Evolutionary conservation across 148 eudicot species (phyloP), one percentile per base, ranked within the genome.

Genomic region (Suaeda aralocaspica): DNA sequence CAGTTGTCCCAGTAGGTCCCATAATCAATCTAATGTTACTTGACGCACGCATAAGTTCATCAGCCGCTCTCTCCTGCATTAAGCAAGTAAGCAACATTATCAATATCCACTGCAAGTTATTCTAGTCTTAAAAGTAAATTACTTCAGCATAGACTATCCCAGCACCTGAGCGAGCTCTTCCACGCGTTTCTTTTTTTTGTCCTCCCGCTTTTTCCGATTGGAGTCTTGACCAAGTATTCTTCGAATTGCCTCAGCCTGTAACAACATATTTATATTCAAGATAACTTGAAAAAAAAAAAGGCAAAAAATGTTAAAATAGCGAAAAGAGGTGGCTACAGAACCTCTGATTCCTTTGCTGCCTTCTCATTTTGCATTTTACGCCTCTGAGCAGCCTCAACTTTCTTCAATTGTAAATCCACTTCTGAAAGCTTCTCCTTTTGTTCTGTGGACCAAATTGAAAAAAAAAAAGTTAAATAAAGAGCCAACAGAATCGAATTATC

Each of bases 141-240:
- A 50, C 24, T 53, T 49, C 57, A 9, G 53, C 52, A 45, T 2
- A 29, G 39, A 59, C 11, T 31, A 68, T 50, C 45, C 39, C 53
- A 49, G 56, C 82, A 94, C 98, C 89, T 94, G 91, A 21, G 94
- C 96, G 72, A 89, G 69, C 77, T 89, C 97, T 82, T 91, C 88
- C 64, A 78, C 85, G 26, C 92, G 98, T 84, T 86, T 89, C 86
- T 91, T 91, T 68, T 84, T 79, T 74, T 89, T 91, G 22, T 91
- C 97, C 71, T 91, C 98, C 67, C 85, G 77, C 85, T 91, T 94
- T 87, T 84, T 91, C 85, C 97, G 79, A 76, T 76, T 86, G 31
- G 98, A 91, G 77, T 94, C 98, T 86, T 94, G 98, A 51, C 98
- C 98, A 22, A 94, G 96, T 66, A 94, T 94, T 82, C 86, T 91